A percentile compares a stretch with the other conserved stretches of the same genome.
phyloP scores from a whole-genome alignment of 805 yeast genomes.

The Cyberlindnera nakhonratchasimensis region DNA sequence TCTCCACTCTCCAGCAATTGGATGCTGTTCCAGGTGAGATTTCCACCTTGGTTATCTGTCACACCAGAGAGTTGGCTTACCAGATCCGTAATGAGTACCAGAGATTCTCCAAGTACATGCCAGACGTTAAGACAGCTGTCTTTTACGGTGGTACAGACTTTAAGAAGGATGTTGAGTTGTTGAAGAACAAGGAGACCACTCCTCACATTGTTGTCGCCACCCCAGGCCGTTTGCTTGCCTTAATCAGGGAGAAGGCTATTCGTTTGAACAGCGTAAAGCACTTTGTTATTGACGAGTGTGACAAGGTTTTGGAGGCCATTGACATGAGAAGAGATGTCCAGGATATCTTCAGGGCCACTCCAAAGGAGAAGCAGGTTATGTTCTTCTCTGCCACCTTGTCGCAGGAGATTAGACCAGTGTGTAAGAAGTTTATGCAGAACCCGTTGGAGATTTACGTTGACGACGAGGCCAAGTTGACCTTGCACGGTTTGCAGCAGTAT shows the following conservation, averaged over 20 bases:
- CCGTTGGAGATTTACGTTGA: constrained; percentile 97
- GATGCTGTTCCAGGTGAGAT: constrained; percentile 98
- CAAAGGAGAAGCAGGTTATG: constrained; percentile 98
- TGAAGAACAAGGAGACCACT: constrained; percentile 88
- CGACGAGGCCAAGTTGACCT: constrained; percentile 94
- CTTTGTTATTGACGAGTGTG: constrained; percentile 97
- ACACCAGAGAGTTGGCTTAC: constrained; percentile 97
- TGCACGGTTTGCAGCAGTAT: constrained; percentile 98
- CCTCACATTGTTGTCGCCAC: constrained; percentile 98
- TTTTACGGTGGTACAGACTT: constrained; percentile 95
- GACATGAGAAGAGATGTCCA: constrained; percentile 99
- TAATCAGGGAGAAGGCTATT: constrained; percentile 86
- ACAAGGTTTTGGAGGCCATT: constrained; percentile 85
- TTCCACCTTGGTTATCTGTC: constrained; percentile 91
- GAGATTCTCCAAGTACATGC: constrained; percentile 97
- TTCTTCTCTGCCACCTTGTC: constrained; percentile 97
- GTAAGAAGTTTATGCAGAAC: constrained; percentile 97
- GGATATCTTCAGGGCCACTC: constrained; percentile 95
- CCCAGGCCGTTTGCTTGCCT: constrained; percentile 95
- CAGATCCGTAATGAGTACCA: constrained; percentile 97
- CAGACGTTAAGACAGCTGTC: constrained; percentile 94
- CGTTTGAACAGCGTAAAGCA: constrained; percentile 87
- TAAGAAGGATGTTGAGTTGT: constrained; percentile 77
- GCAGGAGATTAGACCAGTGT: constrained; percentile 90
- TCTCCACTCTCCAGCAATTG: constrained; percentile 92